Evolutionary conservation across 352 stramenopile species (phyloP), one percentile per base, ranked within the genome.

Genomic region (Phytopythium kandeliae): DNA sequence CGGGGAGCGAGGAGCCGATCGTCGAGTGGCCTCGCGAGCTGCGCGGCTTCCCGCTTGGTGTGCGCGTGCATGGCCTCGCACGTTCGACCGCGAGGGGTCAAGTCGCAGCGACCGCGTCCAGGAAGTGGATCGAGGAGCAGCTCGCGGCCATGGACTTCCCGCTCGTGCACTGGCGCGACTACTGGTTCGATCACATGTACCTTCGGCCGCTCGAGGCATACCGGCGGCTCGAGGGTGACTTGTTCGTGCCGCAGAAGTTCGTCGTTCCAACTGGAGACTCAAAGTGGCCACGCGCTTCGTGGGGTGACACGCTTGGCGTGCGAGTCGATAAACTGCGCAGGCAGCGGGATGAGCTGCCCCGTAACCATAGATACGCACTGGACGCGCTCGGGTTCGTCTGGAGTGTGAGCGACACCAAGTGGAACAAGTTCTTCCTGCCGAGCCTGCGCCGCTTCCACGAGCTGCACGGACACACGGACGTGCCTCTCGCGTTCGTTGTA

Each of bases 241-340:
- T 97, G 22, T 85, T 95, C 50, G 88, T 98, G n/a, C 91, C 90
- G 34, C 87, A 97, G 61, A 89, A 92, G 49, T 98, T 96, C 59
- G 74, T 91, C 15, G 83, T 97, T 1, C 89, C 89, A 2, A 50
- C 73, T 6, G 63, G 74, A 36, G 74, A 78, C 19, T 26, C 48
- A 10, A 21, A 30, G 11, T 98, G 89, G 87, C 86, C 91, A 15
- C 62, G 86, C 48, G 61, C 85, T 22, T 86, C 84, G 28, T 87
- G 81, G 65, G 88, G 89, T 3, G 78, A 95, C 44, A 71, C 79
- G 34, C 63, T 98, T 9, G 94, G 94, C 10, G 63, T 89, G 30
- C 76, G 86, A 16, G 91, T 98, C 9, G 85, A 91, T 49, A 86
- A 95, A 58, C 38, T 98, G 64, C 79, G 90, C 73, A 66, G 96